Conservation (phyloP, 140 eudicot genomes). For the Cichorium intybus region DNA sequence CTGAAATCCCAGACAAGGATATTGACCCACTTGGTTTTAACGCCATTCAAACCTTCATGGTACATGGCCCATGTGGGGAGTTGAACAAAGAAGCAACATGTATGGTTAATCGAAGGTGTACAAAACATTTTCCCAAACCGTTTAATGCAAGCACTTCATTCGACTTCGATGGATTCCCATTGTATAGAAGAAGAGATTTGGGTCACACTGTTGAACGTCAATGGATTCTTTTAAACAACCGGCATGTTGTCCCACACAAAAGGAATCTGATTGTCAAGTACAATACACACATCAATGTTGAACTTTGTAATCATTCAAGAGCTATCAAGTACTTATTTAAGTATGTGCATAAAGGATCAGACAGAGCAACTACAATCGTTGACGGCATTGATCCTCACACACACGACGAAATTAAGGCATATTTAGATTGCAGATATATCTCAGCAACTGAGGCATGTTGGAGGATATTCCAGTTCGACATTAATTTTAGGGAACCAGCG, state of each 20-base stretch:
- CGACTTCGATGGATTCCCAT: background rate
- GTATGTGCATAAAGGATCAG: too few relatives aligned
- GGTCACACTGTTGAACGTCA: background rate
- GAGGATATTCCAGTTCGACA: background rate
- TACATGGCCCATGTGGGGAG: background rate
- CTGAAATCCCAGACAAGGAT: background rate
- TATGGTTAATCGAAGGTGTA: background rate
- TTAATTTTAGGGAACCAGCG: background rate
- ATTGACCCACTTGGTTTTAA: background rate
- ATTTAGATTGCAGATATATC: background rate
- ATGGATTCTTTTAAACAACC: background rate
- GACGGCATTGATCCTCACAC: background rate
- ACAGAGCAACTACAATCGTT: background rate
- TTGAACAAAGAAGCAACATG: background rate
- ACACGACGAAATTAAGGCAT: background rate
- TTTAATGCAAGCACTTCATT: background rate
- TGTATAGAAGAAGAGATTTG: background rate
- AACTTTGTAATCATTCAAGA: background rate
- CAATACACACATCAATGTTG: background rate
- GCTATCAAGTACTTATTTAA: background rate
- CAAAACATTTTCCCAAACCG: conserved; percentile 3
- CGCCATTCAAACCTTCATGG: background rate
- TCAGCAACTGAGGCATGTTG: background rate
- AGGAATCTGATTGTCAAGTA: background rate
- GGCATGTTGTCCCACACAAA: background rate